These are phyloP conservation scores for Aspergillus sp. DNA, from an alignment of 2,329 filamentous ascomycete genomes.

Conservation along the genomic window DNA sequence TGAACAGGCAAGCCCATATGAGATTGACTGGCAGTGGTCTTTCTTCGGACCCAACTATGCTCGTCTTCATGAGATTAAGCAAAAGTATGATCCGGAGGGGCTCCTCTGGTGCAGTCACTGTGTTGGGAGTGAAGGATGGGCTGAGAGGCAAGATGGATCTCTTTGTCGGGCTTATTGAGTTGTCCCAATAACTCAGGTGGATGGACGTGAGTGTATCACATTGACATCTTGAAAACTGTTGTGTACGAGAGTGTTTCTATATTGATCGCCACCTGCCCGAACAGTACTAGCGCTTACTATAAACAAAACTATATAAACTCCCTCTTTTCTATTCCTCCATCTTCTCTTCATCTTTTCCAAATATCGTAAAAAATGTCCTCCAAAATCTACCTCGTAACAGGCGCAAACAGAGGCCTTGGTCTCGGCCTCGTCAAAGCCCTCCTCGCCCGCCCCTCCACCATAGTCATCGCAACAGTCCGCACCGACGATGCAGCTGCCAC, in stretches of 20 bases:
- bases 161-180: neutral
- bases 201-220: neutral
- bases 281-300: too few relatives aligned
- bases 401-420: too few relatives aligned
- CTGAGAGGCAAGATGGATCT: conserved; percentile 1
- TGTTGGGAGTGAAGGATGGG: conserved; percentile 23
- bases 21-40: conserved; percentile 10
- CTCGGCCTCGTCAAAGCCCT: too few relatives aligned
- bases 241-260: neutral
- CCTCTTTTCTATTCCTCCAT: too few relatives aligned
- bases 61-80: conserved; percentile 12
- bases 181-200: neutral
- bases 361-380: too few relatives aligned
- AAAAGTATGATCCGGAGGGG: conserved; percentile 10
- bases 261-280: neutral
- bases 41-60: conserved; percentile 18
- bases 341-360: too few relatives aligned
- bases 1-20: conserved; percentile 8
- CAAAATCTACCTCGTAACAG: too few relatives aligned
- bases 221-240: neutral
- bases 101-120: conserved; percentile 18
- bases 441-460: too few relatives aligned
- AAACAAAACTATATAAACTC: too few relatives aligned
- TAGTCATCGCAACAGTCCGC: too few relatives aligned
- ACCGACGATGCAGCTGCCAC: too few relatives aligned